Conservation (phyloP, 352 stramenopile genomes). For the Phytopythium helicoides region DNA sequence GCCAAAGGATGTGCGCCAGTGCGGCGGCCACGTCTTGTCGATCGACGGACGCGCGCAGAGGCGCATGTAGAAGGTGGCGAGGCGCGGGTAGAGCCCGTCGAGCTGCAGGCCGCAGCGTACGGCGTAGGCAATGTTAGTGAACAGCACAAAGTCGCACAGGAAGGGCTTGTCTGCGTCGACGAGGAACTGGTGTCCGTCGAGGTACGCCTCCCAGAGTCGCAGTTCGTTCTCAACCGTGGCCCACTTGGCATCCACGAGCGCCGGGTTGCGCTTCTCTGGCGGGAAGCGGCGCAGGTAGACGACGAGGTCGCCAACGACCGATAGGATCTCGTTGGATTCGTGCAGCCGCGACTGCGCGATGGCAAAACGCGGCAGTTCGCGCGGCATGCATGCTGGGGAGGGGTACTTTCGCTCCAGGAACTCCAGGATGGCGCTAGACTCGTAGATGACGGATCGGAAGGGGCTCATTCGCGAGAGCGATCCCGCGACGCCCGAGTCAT, state of each 20-base stretch:
- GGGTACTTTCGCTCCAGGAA: constrained; percentile 76
- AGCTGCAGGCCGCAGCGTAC: constrained; percentile 83
- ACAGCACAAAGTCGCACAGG: constrained; percentile 81
- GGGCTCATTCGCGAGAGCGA: constrained; percentile 35
- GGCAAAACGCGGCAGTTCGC: constrained; percentile 46
- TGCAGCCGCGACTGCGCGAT: constrained; percentile 75
- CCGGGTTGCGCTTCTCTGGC: constrained; percentile 46
- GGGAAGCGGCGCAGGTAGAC: constrained; percentile 78
- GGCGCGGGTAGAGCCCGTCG: constrained; percentile 71
- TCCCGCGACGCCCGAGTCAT: constrained; percentile 25
- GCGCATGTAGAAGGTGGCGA: constrained; percentile 79
- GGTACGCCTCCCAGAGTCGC: constrained; percentile 74
- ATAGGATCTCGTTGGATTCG: constrained; percentile 84
- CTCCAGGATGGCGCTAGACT: constrained; percentile 77
- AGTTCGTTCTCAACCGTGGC: constrained; percentile 64
- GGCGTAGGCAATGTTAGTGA: constrained; percentile 85
- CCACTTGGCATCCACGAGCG: constrained; percentile 72
- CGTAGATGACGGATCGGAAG: constrained; percentile 64
- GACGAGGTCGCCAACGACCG: constrained; percentile 75
- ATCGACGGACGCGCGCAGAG: constrained; percentile 69
- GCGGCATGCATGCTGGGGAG: constrained; percentile 43
- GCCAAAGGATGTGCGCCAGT: constrained; percentile 75
- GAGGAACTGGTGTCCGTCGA: constrained; percentile 60
- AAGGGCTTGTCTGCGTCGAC: constrained; percentile 58
- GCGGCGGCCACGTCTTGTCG: constrained; percentile 78